A percentile compares a stretch with the other conserved stretches of the same genome.
Evolutionary conservation across 805 yeast genomes (phyloP).

Genomic region (Zygoascus flipseniorum): DNA sequence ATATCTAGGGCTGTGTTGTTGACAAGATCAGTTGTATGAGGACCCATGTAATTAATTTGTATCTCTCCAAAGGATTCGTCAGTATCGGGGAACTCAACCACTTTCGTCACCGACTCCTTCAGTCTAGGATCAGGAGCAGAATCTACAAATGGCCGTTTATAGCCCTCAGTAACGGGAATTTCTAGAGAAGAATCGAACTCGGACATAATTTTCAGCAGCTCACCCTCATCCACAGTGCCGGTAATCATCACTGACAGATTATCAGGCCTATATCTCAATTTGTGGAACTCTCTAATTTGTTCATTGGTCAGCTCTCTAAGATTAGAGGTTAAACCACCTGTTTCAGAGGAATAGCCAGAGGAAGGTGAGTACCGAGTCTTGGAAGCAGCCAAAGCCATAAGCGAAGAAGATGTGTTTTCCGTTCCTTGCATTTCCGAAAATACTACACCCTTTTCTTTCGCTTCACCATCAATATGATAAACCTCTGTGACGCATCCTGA

Average conservation of each 20-base stretch:
- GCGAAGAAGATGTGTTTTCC: slow-evolving; percentile 68
- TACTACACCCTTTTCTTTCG: slow-evolving; percentile 91
- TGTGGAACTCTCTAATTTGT: slow-evolving; percentile 70
- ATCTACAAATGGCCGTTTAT: slow-evolving; percentile 73
- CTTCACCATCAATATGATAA: slow-evolving; percentile 85
- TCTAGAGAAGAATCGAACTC: slow-evolving; percentile 52
- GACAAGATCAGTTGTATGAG: slow-evolving; percentile 43
- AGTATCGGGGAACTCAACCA: slow-evolving; percentile 75
- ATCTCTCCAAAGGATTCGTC: slow-evolving; percentile 81
- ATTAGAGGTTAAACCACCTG: slow-evolving; percentile 82
- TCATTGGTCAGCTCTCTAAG: slow-evolving; percentile 65
- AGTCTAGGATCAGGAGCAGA: slow-evolving; percentile 37
- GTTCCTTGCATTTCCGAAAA: slow-evolving; percentile 95
- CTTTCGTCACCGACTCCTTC: slow-evolving; percentile 34
- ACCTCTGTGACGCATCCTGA: slow-evolving; percentile 92
- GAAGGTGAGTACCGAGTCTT: slow-evolving; percentile 33
- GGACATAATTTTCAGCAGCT: slow-evolving; percentile 51
- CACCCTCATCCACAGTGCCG: slow-evolving; percentile 78
- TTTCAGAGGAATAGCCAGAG: slow-evolving; percentile 86
- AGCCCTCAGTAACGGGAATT: slow-evolving; percentile 26
- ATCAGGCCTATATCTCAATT: slow-evolving; percentile 64
- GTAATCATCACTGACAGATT: slow-evolving; percentile 74
- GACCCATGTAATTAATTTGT: slow-evolving; percentile 74
- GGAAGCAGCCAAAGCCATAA: slow-evolving; percentile 43
- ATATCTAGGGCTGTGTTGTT: slow-evolving; percentile 62